These are phyloP conservation scores for Crucibulum parvulum DNA, from an alignment of 1,284 basidiomycete genomes.

Conservation along the genomic window DNA sequence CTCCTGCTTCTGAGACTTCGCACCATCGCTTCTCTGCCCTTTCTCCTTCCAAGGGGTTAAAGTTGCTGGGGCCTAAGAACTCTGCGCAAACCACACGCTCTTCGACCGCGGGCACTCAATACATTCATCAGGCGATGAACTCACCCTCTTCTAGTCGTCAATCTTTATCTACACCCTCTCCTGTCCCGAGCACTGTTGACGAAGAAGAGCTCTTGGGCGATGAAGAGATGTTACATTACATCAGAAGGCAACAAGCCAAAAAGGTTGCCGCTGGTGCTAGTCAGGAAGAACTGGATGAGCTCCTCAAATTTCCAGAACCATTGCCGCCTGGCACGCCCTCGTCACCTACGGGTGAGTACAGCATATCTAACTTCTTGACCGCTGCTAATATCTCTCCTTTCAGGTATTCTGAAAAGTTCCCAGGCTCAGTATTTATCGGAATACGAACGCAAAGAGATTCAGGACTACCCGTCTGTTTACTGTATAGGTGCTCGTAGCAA, in stretches of 20 bases:
- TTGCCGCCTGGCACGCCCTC: constrained; percentile 73
- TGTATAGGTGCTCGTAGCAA: constrained; percentile 82
- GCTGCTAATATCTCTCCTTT: constrained; percentile 15
- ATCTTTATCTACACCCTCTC: constrained; percentile 83
- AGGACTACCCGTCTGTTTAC: constrained; percentile 88
- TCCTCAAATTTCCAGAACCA: constrained; percentile 94
- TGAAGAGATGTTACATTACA: constrained; percentile 97
- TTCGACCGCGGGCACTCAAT: constrained; percentile 59
- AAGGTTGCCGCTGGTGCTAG: constrained; percentile 85
- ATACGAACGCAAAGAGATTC: constrained; percentile 92
- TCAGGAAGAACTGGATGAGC: constrained; percentile 87
- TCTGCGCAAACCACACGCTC: constrained; percentile 62
- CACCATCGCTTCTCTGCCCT: constrained; percentile 78
- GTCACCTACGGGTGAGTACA: constrained; percentile 72
- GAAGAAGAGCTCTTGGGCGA: constrained; percentile 94
- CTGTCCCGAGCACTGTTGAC: constrained; percentile 74
- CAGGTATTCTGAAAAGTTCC: constrained; percentile 68
- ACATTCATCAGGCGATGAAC: constrained; percentile 55
- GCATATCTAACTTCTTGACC: constrained; percentile 4
- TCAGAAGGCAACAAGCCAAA: constrained; percentile 88
- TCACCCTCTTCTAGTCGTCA: constrained; percentile 80
- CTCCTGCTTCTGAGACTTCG: constrained; percentile 44
- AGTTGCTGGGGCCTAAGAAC: constrained; percentile 80
- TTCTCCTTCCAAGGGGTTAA: constrained; percentile 83
- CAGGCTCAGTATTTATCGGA: constrained; percentile 76